Percentiles rank a stretch among this genome's conserved stretches.
Conservation (phyloP, 164 flowering plant species). For the Tetrastigma voinierianum region DNA sequence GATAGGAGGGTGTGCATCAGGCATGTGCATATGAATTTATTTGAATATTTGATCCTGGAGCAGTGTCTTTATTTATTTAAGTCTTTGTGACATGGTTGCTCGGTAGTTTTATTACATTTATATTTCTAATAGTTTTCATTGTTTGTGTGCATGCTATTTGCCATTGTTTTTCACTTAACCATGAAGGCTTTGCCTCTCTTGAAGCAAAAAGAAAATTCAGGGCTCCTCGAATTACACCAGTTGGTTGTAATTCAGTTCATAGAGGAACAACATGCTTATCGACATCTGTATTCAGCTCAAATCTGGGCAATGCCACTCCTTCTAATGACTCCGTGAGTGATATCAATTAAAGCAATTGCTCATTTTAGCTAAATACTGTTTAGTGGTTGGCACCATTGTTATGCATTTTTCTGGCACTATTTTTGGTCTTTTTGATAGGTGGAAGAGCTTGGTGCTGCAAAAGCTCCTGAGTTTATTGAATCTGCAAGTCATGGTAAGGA, state of each 20-base stretch:
- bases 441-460: conserved; percentile 20
- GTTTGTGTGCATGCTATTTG: neutral
- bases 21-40: neutral
- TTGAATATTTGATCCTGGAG: neutral
- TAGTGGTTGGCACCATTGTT: neutral
- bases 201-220: conserved; percentile 80
- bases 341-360: neutral
- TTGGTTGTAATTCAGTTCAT: conserved; percentile 22
- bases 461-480: conserved; percentile 19
- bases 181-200: conserved; percentile 76
- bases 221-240: conserved; percentile 58
- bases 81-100: neutral
- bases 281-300: conserved; percentile 14
- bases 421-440: conserved; percentile 28
- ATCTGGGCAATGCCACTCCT: conserved; percentile 15
- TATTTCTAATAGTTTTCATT: neutral
- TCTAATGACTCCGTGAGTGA: conserved; percentile 31
- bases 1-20: neutral
- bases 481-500: conserved; percentile 38
- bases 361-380: neutral
- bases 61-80: neutral
- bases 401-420: conserved; percentile 3
- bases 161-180: conserved; percentile 28
- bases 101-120: neutral
- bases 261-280: conserved; percentile 19